Percentiles rank a stretch among this genome's conserved stretches.
These are phyloP conservation scores for Penicillium pulvis DNA, from an alignment of 495 filamentous ascomycete species.

Conservation along the genomic window DNA sequence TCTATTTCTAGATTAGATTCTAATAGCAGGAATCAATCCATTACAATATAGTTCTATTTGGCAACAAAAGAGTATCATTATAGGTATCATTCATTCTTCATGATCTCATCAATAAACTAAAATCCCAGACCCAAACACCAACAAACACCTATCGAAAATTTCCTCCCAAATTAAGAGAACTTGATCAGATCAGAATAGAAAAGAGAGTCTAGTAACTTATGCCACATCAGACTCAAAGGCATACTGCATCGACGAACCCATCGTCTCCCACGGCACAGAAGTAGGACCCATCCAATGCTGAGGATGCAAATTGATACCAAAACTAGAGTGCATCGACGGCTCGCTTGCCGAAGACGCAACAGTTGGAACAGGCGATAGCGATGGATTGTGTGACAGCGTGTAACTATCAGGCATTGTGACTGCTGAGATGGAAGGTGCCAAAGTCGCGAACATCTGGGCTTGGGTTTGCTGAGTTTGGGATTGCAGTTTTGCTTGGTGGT, in stretches of 20 bases:
- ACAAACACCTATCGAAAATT: background rate
- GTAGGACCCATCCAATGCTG: slow-evolving; percentile 41
- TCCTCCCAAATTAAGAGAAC: background rate
- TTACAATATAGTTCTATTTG: too few species aligned
- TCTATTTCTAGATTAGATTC: too few species aligned
- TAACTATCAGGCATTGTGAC: slow-evolving; percentile 22
- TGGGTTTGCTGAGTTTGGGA: slow-evolving; percentile 18
- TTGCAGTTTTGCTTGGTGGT: slow-evolving; percentile 17
- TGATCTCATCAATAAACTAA: slow-evolving; percentile 18
- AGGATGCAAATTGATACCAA: slow-evolving; percentile 34
- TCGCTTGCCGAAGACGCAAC: slow-evolving; percentile 27
- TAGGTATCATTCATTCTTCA: slow-evolving; percentile 11
- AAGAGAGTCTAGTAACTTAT: background rate
- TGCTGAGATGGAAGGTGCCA: slow-evolving; percentile 14
- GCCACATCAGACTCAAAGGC: slow-evolving; percentile 17
- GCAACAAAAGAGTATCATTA: too few species aligned
- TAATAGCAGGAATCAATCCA: too few species aligned
- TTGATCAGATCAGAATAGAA: slow-evolving; percentile 2
- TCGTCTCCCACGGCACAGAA: slow-evolving; percentile 39
- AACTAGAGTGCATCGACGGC: slow-evolving; percentile 25
- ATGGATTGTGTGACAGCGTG: slow-evolving; percentile 22
- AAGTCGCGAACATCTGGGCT: slow-evolving; percentile 16
- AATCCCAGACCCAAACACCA: background rate
- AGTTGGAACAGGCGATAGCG: slow-evolving; percentile 28
- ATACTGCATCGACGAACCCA: slow-evolving; percentile 22